Percentiles rank a stretch among this genome's conserved stretches.
phyloP scores from a whole-genome alignment of 345 rosid species.

The Rhodamnia argentea region DNA sequence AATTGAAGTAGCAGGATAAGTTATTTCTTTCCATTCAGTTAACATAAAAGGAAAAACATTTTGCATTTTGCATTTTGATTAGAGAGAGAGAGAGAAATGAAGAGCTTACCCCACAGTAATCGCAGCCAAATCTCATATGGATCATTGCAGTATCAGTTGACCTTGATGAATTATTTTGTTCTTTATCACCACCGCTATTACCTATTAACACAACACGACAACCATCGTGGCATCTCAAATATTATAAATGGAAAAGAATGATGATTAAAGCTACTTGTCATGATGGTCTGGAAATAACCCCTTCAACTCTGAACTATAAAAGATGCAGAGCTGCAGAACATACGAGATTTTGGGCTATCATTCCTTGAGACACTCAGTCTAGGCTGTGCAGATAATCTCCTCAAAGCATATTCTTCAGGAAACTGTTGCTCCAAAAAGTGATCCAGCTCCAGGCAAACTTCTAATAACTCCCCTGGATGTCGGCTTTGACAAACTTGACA shows the following conservation, averaged over 20 bases:
- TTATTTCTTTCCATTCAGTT: neutral
- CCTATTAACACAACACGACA: constrained; percentile 17
- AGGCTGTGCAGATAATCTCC: constrained; percentile 28
- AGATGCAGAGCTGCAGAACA: neutral
- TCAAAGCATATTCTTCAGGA: constrained; percentile 45
- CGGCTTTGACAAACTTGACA: constrained; percentile 54
- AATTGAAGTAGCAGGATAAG: neutral
- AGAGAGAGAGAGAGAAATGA: neutral
- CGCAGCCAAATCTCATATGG: constrained; percentile 56
- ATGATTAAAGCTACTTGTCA: neutral
- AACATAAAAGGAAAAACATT: neutral
- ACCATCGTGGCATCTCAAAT: neutral
- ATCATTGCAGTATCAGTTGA: constrained; percentile 11
- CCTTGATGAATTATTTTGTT: constrained; percentile 3
- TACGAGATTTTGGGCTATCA: constrained; percentile 11
- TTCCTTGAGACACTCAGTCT: constrained; percentile 7
- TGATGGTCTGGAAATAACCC: neutral
- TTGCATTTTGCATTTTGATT: neutral
- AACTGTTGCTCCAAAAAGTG: constrained; percentile 47
- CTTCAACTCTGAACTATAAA: neutral
- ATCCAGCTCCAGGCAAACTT: constrained; percentile 62
- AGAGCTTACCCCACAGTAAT: constrained; percentile 55
- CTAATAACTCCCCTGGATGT: constrained; percentile 49
- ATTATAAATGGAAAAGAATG: neutral
- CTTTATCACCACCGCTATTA: constrained; percentile 12